Evolutionary conservation across 2,329 filamentous ascomycete species (phyloP).

Genomic region (Dactylellina sp.): DNA sequence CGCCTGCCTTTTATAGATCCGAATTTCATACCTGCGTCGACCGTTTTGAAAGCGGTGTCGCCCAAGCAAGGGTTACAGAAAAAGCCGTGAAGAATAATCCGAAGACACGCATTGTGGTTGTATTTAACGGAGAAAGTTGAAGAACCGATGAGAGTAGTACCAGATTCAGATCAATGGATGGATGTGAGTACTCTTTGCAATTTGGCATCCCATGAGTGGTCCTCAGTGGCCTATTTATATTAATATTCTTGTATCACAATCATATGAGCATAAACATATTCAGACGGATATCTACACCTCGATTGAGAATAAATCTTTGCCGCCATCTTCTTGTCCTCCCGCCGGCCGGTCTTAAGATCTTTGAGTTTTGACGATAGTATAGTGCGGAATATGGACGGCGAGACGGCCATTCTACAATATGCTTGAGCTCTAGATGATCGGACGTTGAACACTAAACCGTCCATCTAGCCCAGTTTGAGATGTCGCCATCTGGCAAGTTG

Average conservation of each 20-base stretch:
- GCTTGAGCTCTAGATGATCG: background rate
- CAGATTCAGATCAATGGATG: constrained; percentile 6
- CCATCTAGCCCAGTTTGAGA: constrained; percentile 10
- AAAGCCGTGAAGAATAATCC: constrained; percentile 25
- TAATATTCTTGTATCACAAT: background rate
- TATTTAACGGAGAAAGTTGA: constrained; percentile 1
- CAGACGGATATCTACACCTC: background rate
- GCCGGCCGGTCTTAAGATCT: constrained; percentile 28
- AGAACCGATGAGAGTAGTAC: constrained; percentile 1
- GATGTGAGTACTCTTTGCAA: constrained; percentile 2
- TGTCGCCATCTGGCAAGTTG: background rate
- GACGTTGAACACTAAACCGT: constrained; percentile 9
- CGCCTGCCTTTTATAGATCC: too few relatives aligned
- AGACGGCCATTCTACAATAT: constrained; percentile 19
- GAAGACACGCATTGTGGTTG: constrained; percentile 20
- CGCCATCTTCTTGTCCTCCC: background rate
- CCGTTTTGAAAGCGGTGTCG: constrained; percentile 40
- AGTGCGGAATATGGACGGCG: constrained; percentile 28
- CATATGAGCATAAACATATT: background rate
- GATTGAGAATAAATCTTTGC: background rate
- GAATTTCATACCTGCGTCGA: constrained; percentile 36
- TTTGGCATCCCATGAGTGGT: background rate
- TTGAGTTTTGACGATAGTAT: constrained; percentile 13
- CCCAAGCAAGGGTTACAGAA: constrained; percentile 37
- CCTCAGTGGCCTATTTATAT: constrained; percentile 14